Conservation (phyloP, 148 eudicot species). For the Euryodendron excelsum region DNA sequence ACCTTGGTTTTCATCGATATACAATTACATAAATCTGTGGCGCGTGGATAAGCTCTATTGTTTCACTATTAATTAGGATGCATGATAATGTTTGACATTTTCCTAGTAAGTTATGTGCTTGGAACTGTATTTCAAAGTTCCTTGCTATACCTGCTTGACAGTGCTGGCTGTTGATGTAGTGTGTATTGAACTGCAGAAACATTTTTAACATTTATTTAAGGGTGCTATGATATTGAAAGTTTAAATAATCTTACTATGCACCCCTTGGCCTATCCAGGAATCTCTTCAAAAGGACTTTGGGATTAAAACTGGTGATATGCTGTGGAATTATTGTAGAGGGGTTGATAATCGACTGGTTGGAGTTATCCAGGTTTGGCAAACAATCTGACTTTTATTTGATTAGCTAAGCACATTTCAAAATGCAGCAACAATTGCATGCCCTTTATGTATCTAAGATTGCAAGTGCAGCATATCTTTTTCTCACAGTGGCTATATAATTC, state of each 20-base stretch:
- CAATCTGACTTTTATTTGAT: not conserved
- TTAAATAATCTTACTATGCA: constrained; percentile 5
- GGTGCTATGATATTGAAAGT: not conserved
- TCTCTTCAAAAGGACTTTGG: constrained; percentile 86
- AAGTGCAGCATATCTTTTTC: constrained; percentile 9
- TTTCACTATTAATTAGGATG: not conserved
- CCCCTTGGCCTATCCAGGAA: constrained; percentile 49
- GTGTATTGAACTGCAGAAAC: not conserved
- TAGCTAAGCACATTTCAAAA: not conserved
- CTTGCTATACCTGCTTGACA: not conserved
- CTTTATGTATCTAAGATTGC: not conserved
- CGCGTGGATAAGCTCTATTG: not conserved
- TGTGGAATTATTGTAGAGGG: constrained; percentile 89
- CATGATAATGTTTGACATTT: not conserved
- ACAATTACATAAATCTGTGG: not conserved
- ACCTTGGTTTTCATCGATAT: not conserved
- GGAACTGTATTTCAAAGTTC: not conserved
- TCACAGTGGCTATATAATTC: not conserved
- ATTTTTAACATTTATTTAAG: not conserved
- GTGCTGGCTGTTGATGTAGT: not conserved
- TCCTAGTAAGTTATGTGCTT: not conserved
- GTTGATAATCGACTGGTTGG: constrained; percentile 80
- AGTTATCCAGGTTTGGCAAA: constrained; percentile 59
- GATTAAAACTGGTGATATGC: constrained; percentile 90
- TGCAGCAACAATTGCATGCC: not conserved